Conservation (phyloP, 73 alveolate species). For the Symbiodinium natans region DNA sequence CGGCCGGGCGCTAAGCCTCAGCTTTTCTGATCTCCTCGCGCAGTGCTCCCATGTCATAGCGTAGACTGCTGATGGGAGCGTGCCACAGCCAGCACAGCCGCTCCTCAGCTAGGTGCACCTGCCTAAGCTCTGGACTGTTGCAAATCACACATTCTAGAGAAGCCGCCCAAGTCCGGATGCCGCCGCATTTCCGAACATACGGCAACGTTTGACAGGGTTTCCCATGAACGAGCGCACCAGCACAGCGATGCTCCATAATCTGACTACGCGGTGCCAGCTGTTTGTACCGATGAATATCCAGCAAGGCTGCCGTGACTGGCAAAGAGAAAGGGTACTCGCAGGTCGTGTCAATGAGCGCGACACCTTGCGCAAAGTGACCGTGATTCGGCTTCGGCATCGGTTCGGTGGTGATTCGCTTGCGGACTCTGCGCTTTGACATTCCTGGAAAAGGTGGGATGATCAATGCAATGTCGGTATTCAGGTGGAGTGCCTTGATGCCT, state of each 20-base stretch:
- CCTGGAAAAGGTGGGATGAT: neutral
- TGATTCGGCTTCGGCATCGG: neutral
- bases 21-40: neutral
- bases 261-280: neutral
- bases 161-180: neutral
- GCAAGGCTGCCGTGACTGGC: neutral
- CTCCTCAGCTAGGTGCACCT: neutral
- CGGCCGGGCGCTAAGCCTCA: neutral
- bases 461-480: neutral
- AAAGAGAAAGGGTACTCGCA: neutral
- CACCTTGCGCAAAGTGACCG: neutral
- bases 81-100: neutral
- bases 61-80: neutral
- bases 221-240: neutral
- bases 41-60: neutral
- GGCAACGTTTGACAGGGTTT: neutral
- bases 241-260: neutral
- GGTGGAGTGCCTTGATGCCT: neutral
- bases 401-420: neutral
- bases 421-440: neutral
- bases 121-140: neutral
- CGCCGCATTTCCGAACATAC: neutral
- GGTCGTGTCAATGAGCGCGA: neutral
- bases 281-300: neutral
- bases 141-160: neutral